Conservation (phyloP, 2,329 filamentous ascomycete species). For the Juglanconis juglandina region DNA sequence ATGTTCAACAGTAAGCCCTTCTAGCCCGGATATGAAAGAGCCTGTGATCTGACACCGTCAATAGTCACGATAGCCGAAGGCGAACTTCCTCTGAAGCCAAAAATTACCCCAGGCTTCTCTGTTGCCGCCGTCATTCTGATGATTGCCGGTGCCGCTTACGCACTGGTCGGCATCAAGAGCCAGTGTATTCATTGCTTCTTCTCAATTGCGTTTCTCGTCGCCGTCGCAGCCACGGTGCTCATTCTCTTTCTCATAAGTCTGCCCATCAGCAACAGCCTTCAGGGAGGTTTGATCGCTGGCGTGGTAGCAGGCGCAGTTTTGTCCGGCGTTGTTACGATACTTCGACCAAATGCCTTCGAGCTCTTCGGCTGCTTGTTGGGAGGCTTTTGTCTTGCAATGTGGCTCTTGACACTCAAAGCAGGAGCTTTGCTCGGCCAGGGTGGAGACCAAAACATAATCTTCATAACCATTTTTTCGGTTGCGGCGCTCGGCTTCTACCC, state of each 20-base stretch:
- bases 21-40: no score
- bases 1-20: constrained; percentile 8
- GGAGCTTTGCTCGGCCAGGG: constrained; percentile 69
- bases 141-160: constrained; percentile 65
- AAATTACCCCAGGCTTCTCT: constrained; percentile 75
- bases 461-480: constrained; percentile 71
- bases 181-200: constrained; percentile 76
- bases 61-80: constrained; percentile 46
- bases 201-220: constrained; percentile 70
- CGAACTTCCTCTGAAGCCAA: constrained; percentile 67
- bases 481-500: constrained; percentile 72
- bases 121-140: constrained; percentile 77
- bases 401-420: constrained; percentile 74
- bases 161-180: constrained; percentile 79
- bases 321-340: constrained; percentile 68
- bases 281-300: constrained; percentile 84
- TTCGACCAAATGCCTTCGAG: constrained; percentile 82
- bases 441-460: constrained; percentile 59
- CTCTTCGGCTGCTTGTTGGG: constrained; percentile 80
- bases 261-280: constrained; percentile 69
- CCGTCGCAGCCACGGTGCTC: constrained; percentile 73
- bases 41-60: neutral
- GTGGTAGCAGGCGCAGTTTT: constrained; percentile 68
- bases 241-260: constrained; percentile 85
- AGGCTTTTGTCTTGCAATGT: constrained; percentile 85